phyloP scores from a whole-genome alignment of 257 asterid genomes.

The Solanum phureja region DNA sequence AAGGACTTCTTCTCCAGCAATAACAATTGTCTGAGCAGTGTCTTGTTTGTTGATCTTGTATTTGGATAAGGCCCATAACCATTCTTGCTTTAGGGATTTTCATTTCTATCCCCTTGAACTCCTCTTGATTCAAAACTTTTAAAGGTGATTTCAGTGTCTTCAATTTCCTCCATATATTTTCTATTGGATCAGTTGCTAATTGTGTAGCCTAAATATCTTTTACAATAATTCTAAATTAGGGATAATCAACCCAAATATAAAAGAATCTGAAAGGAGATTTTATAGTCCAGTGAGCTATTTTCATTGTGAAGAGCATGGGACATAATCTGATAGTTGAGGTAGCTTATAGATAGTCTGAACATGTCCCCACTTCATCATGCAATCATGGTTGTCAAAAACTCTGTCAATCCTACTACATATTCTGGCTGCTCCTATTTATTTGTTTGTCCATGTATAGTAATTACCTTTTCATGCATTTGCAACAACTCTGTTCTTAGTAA shows the following conservation, averaged over 20 bases:
- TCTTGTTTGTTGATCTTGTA: neutral
- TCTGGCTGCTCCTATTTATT: no score
- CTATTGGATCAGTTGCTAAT: neutral
- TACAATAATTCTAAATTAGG: neutral
- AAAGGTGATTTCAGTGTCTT: neutral
- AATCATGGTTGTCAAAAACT: no score
- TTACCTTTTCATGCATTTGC: no score
- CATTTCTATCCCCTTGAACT: neutral
- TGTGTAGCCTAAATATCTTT: neutral
- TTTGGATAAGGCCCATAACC: neutral
- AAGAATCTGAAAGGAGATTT: neutral
- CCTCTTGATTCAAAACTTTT: neutral
- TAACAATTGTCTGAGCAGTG: neutral
- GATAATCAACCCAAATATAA: neutral
- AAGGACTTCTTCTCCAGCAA: neutral
- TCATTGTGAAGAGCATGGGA: neutral
- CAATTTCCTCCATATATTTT: no score
- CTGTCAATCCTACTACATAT: no score
- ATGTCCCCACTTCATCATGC: neutral
- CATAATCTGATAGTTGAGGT: neutral
- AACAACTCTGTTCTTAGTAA: accelerated
- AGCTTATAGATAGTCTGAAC: neutral
- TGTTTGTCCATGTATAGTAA: no score
- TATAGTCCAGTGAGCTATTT: neutral
- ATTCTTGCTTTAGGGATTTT: neutral